Base-by-base conservation (phyloP, 176 grass and related monocot genomes). In the Eremochloa ophiuroides region DNA sequence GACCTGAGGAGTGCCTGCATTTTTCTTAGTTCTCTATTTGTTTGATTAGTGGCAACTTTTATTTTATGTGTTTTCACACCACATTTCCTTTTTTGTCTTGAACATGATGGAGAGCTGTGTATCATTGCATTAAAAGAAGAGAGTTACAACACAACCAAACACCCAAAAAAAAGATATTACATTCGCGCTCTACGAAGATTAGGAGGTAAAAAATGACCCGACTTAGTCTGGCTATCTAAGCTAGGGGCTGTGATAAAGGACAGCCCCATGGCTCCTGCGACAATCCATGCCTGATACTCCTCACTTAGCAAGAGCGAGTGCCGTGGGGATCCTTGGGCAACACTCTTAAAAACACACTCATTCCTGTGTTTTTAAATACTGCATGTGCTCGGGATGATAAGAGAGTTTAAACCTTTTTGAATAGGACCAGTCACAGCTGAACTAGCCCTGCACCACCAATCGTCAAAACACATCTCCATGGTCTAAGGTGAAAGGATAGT, bases 11-110 rank as follows among this genome's bases (percentile, higher is more conserved):
- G n/a, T n/a, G n/a, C n/a, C n/a, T 83, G 46, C 71, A 55, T 73
- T 50, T 74, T 69, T 73, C 34, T 72, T 4, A 71, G 20, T 87
- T 87, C 25, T 53, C 20, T 22, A 18, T 77, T 53, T 51, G 9
- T 53, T 71, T 73, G 27, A 56, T 72, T 30, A 70, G 1, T 78
- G 71, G n/a, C 29, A 62, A n/a, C 44, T 78, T 53, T 62, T 50
- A n/a, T 61, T 78, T 50, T 50, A 75, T 46, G 20, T 61, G 16
- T 41, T 86, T 33, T 50, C 8, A 25, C 27, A 34, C 58, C 43
- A 14, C 44, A 46, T 68, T 87, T 72, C 26, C 55, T 71, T 58
- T 34, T 46, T 22, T 69, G 38, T 76, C 35, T 76, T 3, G 7
- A 56, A 23, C 51, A 56, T 0, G 22, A 56, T 23, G 22, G 8